Evolutionary conservation across 352 stramenopile genomes (phyloP).

Genomic region (Phytopythium sindhum): DNA sequence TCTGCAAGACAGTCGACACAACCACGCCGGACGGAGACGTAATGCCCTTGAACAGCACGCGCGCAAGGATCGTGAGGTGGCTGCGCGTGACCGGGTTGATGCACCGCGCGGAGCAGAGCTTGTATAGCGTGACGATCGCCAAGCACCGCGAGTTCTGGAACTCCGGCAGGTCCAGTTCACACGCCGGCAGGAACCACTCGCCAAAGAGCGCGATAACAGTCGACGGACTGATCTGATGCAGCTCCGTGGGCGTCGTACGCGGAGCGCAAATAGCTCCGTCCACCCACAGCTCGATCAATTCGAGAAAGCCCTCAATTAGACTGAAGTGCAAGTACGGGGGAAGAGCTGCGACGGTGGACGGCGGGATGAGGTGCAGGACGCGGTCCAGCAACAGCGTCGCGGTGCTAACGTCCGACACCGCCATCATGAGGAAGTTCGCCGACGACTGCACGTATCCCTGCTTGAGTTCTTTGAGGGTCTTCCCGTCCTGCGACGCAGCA

Average conservation of each 20-base stretch:
- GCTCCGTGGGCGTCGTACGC: conserved; percentile 42
- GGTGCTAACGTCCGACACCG: conserved; percentile 48
- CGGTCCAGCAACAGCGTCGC: conserved; percentile 78
- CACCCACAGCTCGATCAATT: conserved; percentile 80
- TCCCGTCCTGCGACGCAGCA: conserved; percentile 12
- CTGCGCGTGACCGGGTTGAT: conserved; percentile 54
- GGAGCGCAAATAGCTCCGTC: conserved; percentile 69
- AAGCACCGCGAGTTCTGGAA: conserved; percentile 79
- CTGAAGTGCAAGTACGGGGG: conserved; percentile 61
- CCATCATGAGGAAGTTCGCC: conserved; percentile 66
- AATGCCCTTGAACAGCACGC: conserved; percentile 75
- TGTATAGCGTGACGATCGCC: conserved; percentile 76
- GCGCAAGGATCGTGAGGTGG: conserved; percentile 61
- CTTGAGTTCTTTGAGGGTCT: conserved; percentile 55
- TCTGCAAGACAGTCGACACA: conserved; percentile 78
- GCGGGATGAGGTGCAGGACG: conserved; percentile 75
- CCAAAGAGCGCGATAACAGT: conserved; percentile 82
- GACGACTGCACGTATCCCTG: conserved; percentile 70
- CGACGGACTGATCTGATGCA: conserved; percentile 76
- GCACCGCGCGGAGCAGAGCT: conserved; percentile 68
- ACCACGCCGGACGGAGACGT: conserved; percentile 69
- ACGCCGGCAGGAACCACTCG: conserved; percentile 85
- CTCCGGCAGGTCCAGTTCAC: conserved; percentile 60
- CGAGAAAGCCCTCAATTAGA: conserved; percentile 71
- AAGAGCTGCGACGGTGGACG: conserved; percentile 59